Percentiles rank a stretch among this genome's conserved stretches.
These are phyloP conservation scores for Acorus calamus DNA, from an alignment of 106 monocot species.

Conservation along the genomic window DNA sequence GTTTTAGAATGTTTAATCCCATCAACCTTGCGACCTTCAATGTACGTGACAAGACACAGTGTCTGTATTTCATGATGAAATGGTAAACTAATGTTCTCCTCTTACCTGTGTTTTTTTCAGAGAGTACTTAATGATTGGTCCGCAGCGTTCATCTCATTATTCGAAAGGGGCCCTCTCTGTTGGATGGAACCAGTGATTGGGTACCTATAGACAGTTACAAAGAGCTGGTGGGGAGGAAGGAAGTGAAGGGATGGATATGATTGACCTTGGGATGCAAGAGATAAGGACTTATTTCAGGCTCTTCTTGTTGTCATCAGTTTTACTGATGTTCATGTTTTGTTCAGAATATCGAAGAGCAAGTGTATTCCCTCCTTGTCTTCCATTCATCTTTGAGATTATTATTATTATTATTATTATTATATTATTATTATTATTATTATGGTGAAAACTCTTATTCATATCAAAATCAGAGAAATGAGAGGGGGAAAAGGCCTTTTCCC, in stretches of 20 bases:
- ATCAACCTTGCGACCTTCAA: slow-evolving; percentile 48
- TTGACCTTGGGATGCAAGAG: slow-evolving; percentile 80
- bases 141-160: slow-evolving; percentile 55
- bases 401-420: too few species aligned
- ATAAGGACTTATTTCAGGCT: slow-evolving; percentile 82
- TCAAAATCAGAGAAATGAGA: too few species aligned
- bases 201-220: slow-evolving; percentile 14
- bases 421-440: too few species aligned
- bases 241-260: slow-evolving; percentile 28
- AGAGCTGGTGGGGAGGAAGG: slow-evolving; percentile 9
- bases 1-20: slow-evolving; percentile 98
- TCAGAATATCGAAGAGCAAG: slow-evolving; percentile 77
- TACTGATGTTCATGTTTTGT: slow-evolving; percentile 97
- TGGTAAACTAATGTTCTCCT: neutral
- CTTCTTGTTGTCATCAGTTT: slow-evolving; percentile 68
- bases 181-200: slow-evolving; percentile 18
- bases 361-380: slow-evolving; percentile 18
- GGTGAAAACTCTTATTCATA: too few species aligned
- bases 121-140: slow-evolving; percentile 64
- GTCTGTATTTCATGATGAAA: neutral
- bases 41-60: slow-evolving; percentile 22
- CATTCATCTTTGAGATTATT: slow-evolving; percentile 7
- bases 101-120: slow-evolving; percentile 20
- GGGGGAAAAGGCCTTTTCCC: too few species aligned
- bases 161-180: slow-evolving; percentile 28